Evolutionary conservation across 2,329 filamentous ascomycete species (phyloP).

Genomic region (Cordyceps farinosa): DNA sequence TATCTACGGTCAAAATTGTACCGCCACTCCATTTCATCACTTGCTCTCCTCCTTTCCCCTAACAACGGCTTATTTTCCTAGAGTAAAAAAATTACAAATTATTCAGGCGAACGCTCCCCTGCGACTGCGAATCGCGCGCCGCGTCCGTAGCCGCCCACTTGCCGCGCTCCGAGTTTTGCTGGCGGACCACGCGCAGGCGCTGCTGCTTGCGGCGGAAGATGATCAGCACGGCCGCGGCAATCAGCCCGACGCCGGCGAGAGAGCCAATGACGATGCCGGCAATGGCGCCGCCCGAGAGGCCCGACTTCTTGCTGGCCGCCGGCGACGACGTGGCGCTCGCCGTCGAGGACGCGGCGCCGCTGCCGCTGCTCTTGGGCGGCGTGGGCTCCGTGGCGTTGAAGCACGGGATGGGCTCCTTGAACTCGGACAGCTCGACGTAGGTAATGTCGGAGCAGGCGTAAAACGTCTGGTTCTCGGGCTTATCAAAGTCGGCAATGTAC

Average conservation of each 20-base stretch:
- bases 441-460: slow-evolving; percentile 49
- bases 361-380: slow-evolving; percentile 22
- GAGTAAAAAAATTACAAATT: slow-evolving; percentile 6
- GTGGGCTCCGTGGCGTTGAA: slow-evolving; percentile 41
- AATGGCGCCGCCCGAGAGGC: slow-evolving; percentile 64
- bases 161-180: slow-evolving; percentile 25
- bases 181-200: slow-evolving; percentile 22
- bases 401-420: slow-evolving; percentile 36
- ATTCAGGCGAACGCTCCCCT: slow-evolving; percentile 16
- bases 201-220: slow-evolving; percentile 40
- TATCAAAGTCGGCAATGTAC: slow-evolving; percentile 44
- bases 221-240: slow-evolving; percentile 58
- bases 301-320: slow-evolving; percentile 26
- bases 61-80: neutral
- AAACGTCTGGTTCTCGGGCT: slow-evolving; percentile 42
- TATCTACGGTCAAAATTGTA: neutral
- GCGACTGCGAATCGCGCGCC: slow-evolving; percentile 23
- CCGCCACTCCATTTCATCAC: neutral
- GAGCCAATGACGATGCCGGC: slow-evolving; percentile 72
- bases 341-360: slow-evolving; percentile 16
- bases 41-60: neutral
- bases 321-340: neutral
- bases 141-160: slow-evolving; percentile 26
- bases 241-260: slow-evolving; percentile 57
- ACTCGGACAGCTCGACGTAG: slow-evolving; percentile 36